These are phyloP conservation scores for Maudiozyma humilis DNA, from an alignment of 1,139 yeast genomes.

Conservation along the genomic window DNA sequence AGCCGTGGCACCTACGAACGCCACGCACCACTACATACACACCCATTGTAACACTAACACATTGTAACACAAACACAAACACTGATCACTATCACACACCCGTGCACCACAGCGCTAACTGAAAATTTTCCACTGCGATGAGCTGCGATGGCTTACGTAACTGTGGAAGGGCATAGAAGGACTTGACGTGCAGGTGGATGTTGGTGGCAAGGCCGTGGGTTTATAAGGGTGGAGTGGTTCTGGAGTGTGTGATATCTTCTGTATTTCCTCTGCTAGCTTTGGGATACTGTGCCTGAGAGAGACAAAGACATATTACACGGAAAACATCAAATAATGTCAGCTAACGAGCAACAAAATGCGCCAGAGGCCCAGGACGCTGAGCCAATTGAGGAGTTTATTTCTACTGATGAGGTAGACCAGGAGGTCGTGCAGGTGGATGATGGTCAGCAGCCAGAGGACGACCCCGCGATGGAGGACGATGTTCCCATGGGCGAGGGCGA, in stretches of 20 bases:
- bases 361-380: slow-evolving; percentile 7
- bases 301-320: not conserved
- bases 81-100: too few species aligned
- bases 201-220: too few species aligned
- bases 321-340: not conserved
- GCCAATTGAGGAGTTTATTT: slow-evolving; percentile 45
- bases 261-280: too few species aligned
- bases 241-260: too few species aligned
- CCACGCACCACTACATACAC: not conserved
- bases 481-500: slow-evolving; percentile 26
- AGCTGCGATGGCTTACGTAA: not conserved
- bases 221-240: too few species aligned
- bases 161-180: not conserved
- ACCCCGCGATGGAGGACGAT: slow-evolving; percentile 35
- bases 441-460: slow-evolving; percentile 36
- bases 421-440: slow-evolving; percentile 41
- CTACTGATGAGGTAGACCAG: slow-evolving; percentile 52
- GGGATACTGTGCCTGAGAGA: too few species aligned
- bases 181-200: too few species aligned
- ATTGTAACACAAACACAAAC: not conserved
- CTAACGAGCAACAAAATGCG: slow-evolving; percentile 3
- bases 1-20: too few species aligned
- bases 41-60: not conserved
- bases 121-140: not conserved
- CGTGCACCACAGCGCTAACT: too few species aligned